Conservation (phyloP, 2,329 filamentous ascomycete species). For the Ophiostoma tasmaniense region DNA sequence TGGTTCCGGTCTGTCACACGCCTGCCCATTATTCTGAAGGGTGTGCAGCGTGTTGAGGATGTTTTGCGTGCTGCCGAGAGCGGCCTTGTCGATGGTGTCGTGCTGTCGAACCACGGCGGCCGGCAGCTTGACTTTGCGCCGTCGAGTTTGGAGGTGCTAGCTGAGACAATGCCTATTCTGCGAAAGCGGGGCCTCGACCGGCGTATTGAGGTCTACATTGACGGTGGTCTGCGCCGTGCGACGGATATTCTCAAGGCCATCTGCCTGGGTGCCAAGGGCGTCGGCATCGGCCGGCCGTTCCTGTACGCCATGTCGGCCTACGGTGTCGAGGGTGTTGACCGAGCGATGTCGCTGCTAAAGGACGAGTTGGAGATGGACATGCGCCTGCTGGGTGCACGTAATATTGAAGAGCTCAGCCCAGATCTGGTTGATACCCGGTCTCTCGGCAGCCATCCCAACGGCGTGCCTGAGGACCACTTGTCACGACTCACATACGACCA, state of each 20-base stretch:
- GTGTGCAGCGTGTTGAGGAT: conserved; percentile 92
- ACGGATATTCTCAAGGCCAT: conserved; percentile 95
- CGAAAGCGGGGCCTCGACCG: conserved; percentile 63
- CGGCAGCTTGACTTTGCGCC: conserved; percentile 88
- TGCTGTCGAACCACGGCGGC: conserved; percentile 92
- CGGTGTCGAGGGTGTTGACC: conserved; percentile 75
- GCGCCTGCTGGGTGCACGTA: conserved; percentile 76
- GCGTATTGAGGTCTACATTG: conserved; percentile 79
- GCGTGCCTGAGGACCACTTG: conserved; percentile 42
- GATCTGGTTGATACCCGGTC: conserved; percentile 71
- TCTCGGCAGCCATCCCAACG: conserved; percentile 45
- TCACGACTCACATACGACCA: conserved; percentile 45
- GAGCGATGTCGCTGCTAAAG: conserved; percentile 84
- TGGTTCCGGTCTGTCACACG: conserved; percentile 87
- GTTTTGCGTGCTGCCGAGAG: conserved; percentile 76
- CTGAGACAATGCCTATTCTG: conserved; percentile 86
- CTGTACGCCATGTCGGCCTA: conserved; percentile 94
- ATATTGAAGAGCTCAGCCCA: conserved; percentile 68
- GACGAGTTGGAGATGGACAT: conserved; percentile 99
- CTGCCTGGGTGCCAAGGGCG: conserved; percentile 82
- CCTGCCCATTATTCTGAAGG: conserved; percentile 95
- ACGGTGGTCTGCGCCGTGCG: conserved; percentile 81
- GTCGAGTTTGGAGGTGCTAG: conserved; percentile 80
- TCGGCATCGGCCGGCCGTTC: conserved; percentile 91
- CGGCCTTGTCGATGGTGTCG: conserved; percentile 72